Conservation (phyloP, 1,284 basidiomycete species). For the Cystobasidium sp. region DNA sequence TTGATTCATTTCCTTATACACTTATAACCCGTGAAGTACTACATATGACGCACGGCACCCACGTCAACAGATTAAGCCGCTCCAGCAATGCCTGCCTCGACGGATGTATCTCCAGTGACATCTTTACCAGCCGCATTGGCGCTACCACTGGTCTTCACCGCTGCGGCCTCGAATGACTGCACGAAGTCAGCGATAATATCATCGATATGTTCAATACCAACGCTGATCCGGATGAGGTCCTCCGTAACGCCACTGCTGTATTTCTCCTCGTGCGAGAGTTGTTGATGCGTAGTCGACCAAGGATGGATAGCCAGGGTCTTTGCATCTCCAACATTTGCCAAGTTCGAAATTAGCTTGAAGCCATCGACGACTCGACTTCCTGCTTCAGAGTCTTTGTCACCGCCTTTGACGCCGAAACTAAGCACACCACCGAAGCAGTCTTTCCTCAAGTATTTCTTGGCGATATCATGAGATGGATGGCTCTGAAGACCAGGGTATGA, state of each 20-base stretch:
- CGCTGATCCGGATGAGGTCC: constrained; percentile 75
- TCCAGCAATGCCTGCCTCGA: constrained; percentile 19
- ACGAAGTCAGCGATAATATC: constrained; percentile 68
- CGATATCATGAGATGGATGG: constrained; percentile 69
- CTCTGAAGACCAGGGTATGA: constrained; percentile 74
- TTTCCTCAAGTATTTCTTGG: constrained; percentile 61
- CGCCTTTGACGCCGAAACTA: constrained; percentile 77
- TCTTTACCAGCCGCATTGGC: constrained; percentile 8
- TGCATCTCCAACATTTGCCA: constrained; percentile 63
- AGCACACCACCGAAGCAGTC: constrained; percentile 74
- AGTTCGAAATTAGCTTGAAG: constrained; percentile 43
- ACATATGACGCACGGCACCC: no score
- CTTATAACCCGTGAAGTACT: no score
- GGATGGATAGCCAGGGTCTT: constrained; percentile 74
- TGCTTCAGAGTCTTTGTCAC: constrained; percentile 59
- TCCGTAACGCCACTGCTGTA: constrained; percentile 71
- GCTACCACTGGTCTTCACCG: not conserved
- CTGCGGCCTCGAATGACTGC: constrained; percentile 29
- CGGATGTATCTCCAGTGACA: constrained; percentile 14
- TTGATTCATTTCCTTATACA: no score
- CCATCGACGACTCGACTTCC: constrained; percentile 68
- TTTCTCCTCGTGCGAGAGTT: constrained; percentile 65
- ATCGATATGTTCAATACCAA: constrained; percentile 82
- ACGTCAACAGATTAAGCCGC: not conserved
- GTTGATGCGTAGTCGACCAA: constrained; percentile 76